These are phyloP conservation scores for Colletotrichum eremochloae DNA, from an alignment of 2,329 filamentous ascomycete species.

Conservation along the genomic window DNA sequence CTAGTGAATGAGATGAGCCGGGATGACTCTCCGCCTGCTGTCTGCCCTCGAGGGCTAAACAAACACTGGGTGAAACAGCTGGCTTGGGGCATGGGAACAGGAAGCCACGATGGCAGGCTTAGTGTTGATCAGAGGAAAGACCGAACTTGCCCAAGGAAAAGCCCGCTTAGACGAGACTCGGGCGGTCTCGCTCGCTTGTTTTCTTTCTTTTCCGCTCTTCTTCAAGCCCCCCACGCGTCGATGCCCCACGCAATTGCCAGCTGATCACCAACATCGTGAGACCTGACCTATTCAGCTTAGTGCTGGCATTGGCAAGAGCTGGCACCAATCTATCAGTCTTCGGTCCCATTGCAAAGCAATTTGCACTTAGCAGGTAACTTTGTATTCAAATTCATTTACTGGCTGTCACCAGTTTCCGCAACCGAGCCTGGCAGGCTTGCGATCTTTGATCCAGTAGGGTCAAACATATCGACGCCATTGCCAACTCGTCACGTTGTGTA, in stretches of 20 bases:
- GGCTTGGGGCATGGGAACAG: constrained; percentile 24
- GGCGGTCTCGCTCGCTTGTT: constrained; percentile 14
- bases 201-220: constrained; percentile 21
- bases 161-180: constrained; percentile 12
- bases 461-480: not conserved
- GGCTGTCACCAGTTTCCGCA: not conserved
- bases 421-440: not conserved
- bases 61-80: constrained; percentile 30
- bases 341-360: not conserved
- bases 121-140: constrained; percentile 32
- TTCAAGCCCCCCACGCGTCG: constrained; percentile 25
- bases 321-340: not conserved
- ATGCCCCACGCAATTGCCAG: not conserved
- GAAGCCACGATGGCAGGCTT: constrained; percentile 33
- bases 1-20: not conserved
- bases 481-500: not conserved
- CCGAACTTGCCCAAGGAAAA: constrained; percentile 29
- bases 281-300: constrained; percentile 15
- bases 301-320: constrained; percentile 12
- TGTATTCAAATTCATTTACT: not conserved
- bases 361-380: not conserved
- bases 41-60: not conserved
- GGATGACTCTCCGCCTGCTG: constrained; percentile 7
- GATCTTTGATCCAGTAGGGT: not conserved
- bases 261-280: not conserved